A percentile compares a stretch with the other conserved stretches of the same genome.
Evolutionary conservation across 2,329 filamentous ascomycete species (phyloP).

Genomic region (Fusarium sp.): DNA sequence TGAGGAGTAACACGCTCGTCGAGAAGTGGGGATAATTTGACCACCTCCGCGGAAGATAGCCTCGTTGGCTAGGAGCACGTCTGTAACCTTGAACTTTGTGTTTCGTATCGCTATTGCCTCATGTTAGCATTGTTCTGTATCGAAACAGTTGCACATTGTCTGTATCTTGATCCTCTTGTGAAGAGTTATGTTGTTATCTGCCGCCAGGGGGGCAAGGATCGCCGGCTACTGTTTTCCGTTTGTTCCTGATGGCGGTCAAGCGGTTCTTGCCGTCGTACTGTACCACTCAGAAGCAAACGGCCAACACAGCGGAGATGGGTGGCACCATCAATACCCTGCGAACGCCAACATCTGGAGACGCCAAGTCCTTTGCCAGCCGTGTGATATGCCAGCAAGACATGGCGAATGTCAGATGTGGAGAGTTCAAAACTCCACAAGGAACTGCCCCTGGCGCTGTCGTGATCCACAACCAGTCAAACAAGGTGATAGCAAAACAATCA

Average conservation of each 20-base stretch:
- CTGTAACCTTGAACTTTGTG: constrained; percentile 96
- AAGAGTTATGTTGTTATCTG: constrained; percentile 31
- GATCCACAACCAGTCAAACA: constrained; percentile 39
- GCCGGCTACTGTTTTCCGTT: constrained; percentile 26
- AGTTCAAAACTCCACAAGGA: constrained; percentile 40
- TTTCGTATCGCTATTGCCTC: constrained; percentile 84
- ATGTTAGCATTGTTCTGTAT: constrained; percentile 43
- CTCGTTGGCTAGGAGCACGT: constrained; percentile 86
- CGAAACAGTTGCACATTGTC: constrained; percentile 5
- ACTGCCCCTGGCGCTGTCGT: constrained; percentile 28
- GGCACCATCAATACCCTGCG: constrained; percentile 37
- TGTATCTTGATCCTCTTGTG: constrained; percentile 24
- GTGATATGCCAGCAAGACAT: constrained; percentile 30
- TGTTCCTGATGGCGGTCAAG: constrained; percentile 34
- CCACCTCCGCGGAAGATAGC: constrained; percentile 95
- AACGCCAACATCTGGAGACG: constrained; percentile 27
- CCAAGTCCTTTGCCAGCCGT: constrained; percentile 31
- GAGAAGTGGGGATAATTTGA: constrained; percentile 95
- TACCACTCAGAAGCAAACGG: constrained; percentile 16
- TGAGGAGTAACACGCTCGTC: constrained; percentile 92
- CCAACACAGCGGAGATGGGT: constrained; percentile 32
- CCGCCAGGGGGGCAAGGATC: constrained; percentile 38
- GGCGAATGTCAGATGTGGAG: constrained; percentile 38
- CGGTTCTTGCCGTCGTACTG: constrained; percentile 30
- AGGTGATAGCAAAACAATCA: constrained; percentile 20